Base-by-base conservation (phyloP, 2,329 filamentous ascomycete species). In the Neofusicoccum ribis region DNA sequence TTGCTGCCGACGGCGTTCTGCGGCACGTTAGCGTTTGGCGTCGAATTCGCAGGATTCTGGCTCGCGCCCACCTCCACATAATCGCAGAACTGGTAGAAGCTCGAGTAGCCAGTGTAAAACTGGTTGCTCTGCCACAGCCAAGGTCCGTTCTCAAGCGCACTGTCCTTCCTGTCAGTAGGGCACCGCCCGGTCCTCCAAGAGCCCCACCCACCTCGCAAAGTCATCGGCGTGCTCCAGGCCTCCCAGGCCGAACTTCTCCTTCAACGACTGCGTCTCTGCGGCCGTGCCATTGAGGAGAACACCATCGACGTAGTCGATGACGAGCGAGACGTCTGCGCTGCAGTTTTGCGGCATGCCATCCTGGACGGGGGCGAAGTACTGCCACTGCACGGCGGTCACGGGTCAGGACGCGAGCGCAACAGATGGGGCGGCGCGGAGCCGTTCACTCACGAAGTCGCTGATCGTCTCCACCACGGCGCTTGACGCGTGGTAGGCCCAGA, bases 401-500 rank as follows among this genome's bases (percentile, higher is more conserved):
- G 27, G 27, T 31, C 27, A 31, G 27, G 27, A 39, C 37, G 37
- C 37, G 14, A 87, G 23, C 11, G 5, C 41, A 17, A 14, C 41
- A 15, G 23, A 23, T 23, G 23, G 23, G 23, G 23, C 23, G 3
- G 3, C 23, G 23, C 3, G 23, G 23, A 1, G 3, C 23, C 23
- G 3, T 23, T 23, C 23, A 51, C 63, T 60, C n/a, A 65, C 63
- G 11, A 66, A 66, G 72, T 88, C 79, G 27, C 81, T 79, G 39
- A 87, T 80, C 0, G 83, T 81, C 69, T 88, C 75, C 0, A 88
- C 84, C 0, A 84, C 83, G 0, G 82, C 86, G 71, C 82, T 84
- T 36, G 83, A 84, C 3, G 85, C 77, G 72, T 86, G 84, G 68
- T 87, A 87, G 1, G 85, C 85, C 85, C 85, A 88, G 73, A 86